Conservation (phyloP, 73 alveolate genomes). For the Tetrahymena borealis region DNA sequence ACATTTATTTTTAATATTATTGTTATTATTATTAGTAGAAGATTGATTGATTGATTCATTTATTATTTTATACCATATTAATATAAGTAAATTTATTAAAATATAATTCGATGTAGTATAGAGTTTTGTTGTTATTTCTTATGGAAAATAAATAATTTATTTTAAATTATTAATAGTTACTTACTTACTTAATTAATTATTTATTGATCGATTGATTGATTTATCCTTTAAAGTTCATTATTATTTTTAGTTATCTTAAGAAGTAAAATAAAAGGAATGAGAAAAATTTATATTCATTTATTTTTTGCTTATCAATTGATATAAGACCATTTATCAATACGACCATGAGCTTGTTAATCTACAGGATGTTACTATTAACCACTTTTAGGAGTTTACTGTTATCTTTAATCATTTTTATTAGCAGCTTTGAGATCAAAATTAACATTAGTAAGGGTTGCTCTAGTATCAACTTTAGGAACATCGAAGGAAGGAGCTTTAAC, state of each 20-base stretch:
- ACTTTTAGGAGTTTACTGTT: background rate
- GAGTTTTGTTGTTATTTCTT: no score
- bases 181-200: no score
- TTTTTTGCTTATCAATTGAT: no score
- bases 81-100: background rate
- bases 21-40: no score
- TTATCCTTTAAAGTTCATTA: no score
- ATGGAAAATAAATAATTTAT: no score
- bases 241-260: no score
- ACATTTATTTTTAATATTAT: no score
- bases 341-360: background rate
- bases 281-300: no score
- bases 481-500: constrained; percentile 33
- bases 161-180: no score
- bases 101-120: background rate
- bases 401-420: background rate
- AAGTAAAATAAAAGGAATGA: no score
- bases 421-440: background rate
- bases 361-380: background rate
- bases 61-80: background rate
- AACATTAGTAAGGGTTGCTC: background rate
- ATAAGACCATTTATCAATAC: background rate
- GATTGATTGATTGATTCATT: background rate
- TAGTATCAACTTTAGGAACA: background rate
- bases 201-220: no score